A percentile compares a stretch with the other conserved stretches of the same genome.
Conservation (phyloP, 495 filamentous ascomycete species). For the Penicillium parvum region DNA sequence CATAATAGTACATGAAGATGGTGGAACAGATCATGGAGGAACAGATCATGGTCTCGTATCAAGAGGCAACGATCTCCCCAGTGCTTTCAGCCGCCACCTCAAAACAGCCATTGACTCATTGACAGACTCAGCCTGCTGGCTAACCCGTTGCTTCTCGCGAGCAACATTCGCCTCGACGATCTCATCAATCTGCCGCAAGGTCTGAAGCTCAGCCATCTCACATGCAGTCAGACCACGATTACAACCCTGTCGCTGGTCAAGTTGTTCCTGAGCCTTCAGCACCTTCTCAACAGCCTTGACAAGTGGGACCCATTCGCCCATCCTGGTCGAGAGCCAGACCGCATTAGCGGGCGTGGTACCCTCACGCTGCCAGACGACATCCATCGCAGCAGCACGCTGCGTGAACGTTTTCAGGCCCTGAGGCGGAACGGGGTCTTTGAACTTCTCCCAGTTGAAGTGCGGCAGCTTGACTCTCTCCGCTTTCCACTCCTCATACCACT, state of each 20-base stretch:
- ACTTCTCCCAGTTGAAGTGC: conserved; percentile 19
- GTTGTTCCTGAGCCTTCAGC: conserved; percentile 9
- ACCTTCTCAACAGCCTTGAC: conserved; percentile 25
- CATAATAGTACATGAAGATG: background rate
- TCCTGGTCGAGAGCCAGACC: conserved; percentile 22
- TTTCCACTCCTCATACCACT: conserved; percentile 24
- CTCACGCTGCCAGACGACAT: conserved; percentile 22
- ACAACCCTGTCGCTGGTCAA: conserved; percentile 5
- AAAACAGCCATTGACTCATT: conserved; percentile 12
- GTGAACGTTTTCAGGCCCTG: conserved; percentile 19
- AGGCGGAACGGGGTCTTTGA: conserved; percentile 9
- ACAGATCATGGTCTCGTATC: conserved; percentile 1
- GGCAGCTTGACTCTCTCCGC: conserved; percentile 6
- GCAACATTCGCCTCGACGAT: conserved; percentile 19
- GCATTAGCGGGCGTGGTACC: conserved; percentile 27
- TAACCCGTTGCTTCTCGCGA: conserved; percentile 20
- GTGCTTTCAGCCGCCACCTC: conserved; percentile 8
- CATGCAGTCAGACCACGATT: conserved; percentile 14
- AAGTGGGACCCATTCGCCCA: conserved; percentile 13
- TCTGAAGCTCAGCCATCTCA: conserved; percentile 24
- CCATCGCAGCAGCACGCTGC: conserved; percentile 28
- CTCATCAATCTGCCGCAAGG: conserved; percentile 13
- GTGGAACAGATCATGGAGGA: background rate
- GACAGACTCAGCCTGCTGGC: conserved; percentile 12
- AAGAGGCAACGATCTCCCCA: conserved; percentile 11